Evolutionary conservation across 2,329 filamentous ascomycete species (phyloP).

Genomic region (Phialemoniopsis sp.): DNA sequence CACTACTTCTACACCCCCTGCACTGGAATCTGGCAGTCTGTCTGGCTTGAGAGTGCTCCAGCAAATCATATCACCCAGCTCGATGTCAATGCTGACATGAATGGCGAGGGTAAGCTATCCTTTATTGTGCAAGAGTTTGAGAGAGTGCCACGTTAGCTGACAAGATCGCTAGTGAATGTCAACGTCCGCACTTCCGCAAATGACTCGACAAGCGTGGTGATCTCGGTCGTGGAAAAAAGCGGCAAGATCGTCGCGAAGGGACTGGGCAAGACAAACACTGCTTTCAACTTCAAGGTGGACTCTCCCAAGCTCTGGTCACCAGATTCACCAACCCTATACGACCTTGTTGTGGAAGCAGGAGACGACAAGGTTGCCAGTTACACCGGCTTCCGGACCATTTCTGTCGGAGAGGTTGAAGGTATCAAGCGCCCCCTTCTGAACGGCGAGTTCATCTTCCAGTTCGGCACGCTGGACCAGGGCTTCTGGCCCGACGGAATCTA

Average conservation of each 20-base stretch:
- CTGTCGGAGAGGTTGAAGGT: constrained; percentile 50
- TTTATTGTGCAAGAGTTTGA: not conserved
- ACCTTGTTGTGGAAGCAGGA: constrained; percentile 50
- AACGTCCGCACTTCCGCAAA: constrained; percentile 44
- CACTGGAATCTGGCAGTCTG: constrained; percentile 70
- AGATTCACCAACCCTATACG: constrained; percentile 58
- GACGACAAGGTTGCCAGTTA: constrained; percentile 58
- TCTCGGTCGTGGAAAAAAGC: constrained; percentile 27
- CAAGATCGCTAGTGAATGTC: constrained; percentile 40
- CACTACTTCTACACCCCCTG: constrained; percentile 71
- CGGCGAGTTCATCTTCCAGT: constrained; percentile 63
- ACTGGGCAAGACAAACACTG: constrained; percentile 37
- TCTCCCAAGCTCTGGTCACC: constrained; percentile 63
- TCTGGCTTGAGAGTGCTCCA: constrained; percentile 66
- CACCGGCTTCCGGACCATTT: constrained; percentile 64
- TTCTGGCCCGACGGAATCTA: constrained; percentile 70
- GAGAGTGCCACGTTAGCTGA: not conserved
- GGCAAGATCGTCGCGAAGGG: constrained; percentile 37
- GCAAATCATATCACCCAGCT: constrained; percentile 52
- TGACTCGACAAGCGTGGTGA: constrained; percentile 24
- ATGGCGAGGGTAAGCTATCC: constrained; percentile 40
- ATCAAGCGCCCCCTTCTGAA: constrained; percentile 61
- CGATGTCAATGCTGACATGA: constrained; percentile 53
- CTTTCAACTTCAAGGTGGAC: constrained; percentile 51
- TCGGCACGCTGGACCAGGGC: constrained; percentile 67